Percentiles rank a stretch among this genome's conserved stretches.
These are phyloP conservation scores for Russula compacta DNA, from an alignment of 768 basidiomycete species.

Conservation along the genomic window DNA sequence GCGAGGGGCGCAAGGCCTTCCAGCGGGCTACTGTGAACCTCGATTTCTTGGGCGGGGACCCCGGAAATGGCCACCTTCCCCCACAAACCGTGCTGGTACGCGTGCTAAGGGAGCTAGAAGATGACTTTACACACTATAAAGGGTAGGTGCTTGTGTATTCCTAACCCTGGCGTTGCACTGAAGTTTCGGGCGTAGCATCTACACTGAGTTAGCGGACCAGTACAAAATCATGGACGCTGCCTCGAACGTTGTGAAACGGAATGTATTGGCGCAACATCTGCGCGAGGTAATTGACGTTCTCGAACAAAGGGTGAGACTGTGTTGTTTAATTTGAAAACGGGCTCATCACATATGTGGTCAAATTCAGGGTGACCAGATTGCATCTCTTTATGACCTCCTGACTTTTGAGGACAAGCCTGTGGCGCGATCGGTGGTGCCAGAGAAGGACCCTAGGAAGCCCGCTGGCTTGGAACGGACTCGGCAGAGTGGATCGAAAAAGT, in stretches of 20 bases:
- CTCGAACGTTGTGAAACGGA: conserved; percentile 71
- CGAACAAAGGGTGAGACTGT: conserved; percentile 67
- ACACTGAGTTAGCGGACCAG: conserved; percentile 83
- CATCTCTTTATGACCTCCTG: conserved; percentile 79
- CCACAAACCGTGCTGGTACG: conserved; percentile 82
- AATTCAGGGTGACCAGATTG: conserved; percentile 82
- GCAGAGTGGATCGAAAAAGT: conserved; percentile 2
- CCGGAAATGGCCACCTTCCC: conserved; percentile 39
- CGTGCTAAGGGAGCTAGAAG: conserved; percentile 83
- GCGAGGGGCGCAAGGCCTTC: not conserved
- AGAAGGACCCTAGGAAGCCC: conserved; percentile 9
- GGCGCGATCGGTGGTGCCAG: conserved; percentile 18
- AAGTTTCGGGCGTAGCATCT: conserved; percentile 51
- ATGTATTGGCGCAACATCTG: conserved; percentile 80
- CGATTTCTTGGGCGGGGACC: conserved; percentile 9
- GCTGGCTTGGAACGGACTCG: not conserved
- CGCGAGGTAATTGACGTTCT: conserved; percentile 86
- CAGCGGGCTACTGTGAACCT: not conserved
- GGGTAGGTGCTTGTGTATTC: conserved; percentile 45
- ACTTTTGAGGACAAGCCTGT: conserved; percentile 61
- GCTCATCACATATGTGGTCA: conserved; percentile 12
- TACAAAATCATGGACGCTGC: conserved; percentile 85
- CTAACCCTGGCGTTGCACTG: not conserved
- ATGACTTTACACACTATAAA: conserved; percentile 92
- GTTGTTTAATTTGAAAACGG: conserved; percentile 1